These are phyloP conservation scores for Leucocoprinus leucothites DNA, from an alignment of 768 basidiomycete species.

Conservation along the genomic window DNA sequence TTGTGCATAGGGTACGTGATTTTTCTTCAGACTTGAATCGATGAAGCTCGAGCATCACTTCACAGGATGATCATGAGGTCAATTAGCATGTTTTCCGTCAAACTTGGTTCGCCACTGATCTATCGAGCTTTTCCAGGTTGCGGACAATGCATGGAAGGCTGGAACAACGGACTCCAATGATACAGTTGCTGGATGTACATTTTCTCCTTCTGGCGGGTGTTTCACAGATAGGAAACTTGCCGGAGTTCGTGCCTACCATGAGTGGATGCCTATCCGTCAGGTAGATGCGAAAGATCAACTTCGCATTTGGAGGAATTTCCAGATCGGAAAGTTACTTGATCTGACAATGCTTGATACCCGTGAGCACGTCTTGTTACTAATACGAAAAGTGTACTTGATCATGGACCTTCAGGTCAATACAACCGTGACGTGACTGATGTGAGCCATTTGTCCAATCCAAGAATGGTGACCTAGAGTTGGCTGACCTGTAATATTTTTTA, in stretches of 20 bases:
- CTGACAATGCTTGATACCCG: constrained; percentile 63
- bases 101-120: not conserved
- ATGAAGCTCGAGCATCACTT: constrained; percentile 2
- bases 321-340: constrained; percentile 60
- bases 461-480: not conserved
- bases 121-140: constrained; percentile 31
- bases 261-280: constrained; percentile 63
- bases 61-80: constrained; percentile 51
- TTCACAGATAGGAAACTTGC: constrained; percentile 60
- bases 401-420: constrained; percentile 38
- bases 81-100: constrained; percentile 1
- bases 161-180: constrained; percentile 56
- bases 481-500: constrained; percentile 14
- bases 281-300: constrained; percentile 52
- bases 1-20: constrained; percentile 1
- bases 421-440: constrained; percentile 58
- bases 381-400: not conserved
- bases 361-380: constrained; percentile 18
- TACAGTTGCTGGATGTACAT: constrained; percentile 43
- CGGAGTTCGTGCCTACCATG: constrained; percentile 56
- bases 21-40: not conserved
- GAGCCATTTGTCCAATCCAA: constrained; percentile 15
- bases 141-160: constrained; percentile 56
- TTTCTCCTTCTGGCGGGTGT: constrained; percentile 51
- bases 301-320: constrained; percentile 62